Percentiles rank a stretch among this genome's conserved stretches.
These are phyloP conservation scores for Boletus rubescentipes DNA, from an alignment of 768 basidiomycete genomes.

Conservation along the genomic window DNA sequence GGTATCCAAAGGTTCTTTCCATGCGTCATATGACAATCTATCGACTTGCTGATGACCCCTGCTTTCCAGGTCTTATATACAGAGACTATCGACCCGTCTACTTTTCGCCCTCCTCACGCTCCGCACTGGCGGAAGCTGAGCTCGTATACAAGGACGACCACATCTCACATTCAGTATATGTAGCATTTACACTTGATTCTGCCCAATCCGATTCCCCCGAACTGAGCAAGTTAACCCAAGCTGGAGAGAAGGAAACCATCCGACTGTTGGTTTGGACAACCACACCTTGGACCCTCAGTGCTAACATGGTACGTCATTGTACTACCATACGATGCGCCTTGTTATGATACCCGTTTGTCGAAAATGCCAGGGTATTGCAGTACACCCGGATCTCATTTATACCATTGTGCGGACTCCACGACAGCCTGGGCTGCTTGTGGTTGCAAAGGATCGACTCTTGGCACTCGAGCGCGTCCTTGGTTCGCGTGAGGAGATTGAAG, in stretches of 20 bases:
- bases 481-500: constrained; percentile 17
- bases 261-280: constrained; percentile 92
- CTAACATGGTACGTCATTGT: constrained; percentile 76
- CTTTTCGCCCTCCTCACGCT: constrained; percentile 92
- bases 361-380: constrained; percentile 76
- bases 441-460: constrained; percentile 52
- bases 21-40: background rate
- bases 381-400: constrained; percentile 74
- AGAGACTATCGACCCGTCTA: constrained; percentile 87
- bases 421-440: constrained; percentile 38
- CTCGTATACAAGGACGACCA: constrained; percentile 88
- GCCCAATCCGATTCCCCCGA: constrained; percentile 8
- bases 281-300: constrained; percentile 95
- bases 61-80: constrained; percentile 67
- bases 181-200: constrained; percentile 65
- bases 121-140: constrained; percentile 95
- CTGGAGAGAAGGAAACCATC: constrained; percentile 37
- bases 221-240: constrained; percentile 23
- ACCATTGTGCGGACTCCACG: constrained; percentile 40
- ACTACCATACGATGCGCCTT: background rate
- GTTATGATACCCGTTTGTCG: background rate
- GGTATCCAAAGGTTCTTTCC: constrained; percentile 71
- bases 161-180: constrained; percentile 84
- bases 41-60: background rate
- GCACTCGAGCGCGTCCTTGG: constrained; percentile 30